phyloP scores from a whole-genome alignment of 257 asterid genomes.

The Sherardia arvensis region DNA sequence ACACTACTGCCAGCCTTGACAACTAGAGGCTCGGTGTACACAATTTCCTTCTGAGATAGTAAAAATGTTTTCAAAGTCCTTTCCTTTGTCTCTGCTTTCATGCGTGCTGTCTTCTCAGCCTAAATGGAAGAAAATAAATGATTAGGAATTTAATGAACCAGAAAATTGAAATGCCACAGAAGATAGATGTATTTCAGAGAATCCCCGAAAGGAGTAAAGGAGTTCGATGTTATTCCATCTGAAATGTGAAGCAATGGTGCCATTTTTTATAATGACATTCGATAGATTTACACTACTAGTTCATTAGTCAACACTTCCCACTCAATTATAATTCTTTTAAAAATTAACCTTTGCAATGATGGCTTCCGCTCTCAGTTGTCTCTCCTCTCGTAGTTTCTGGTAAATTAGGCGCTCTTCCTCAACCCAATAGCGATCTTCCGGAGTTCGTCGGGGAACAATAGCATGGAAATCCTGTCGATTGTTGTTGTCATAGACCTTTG shows the following conservation, averaged over 20 bases:
- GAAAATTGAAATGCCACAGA: neutral
- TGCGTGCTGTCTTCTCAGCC: constrained; percentile 67
- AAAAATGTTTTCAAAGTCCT: constrained; percentile 66
- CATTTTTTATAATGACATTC: neutral
- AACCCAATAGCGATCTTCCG: constrained; percentile 60
- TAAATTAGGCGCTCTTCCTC: constrained; percentile 63
- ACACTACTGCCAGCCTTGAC: constrained; percentile 80
- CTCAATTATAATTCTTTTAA: too few species aligned
- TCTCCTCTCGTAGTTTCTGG: constrained; percentile 57
- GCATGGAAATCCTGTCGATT: constrained; percentile 65
- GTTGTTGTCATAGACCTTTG: constrained; percentile 67
- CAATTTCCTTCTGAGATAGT: constrained; percentile 85
- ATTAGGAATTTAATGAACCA: neutral
- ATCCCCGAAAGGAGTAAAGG: too few species aligned
- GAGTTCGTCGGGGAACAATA: constrained; percentile 45
- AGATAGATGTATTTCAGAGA: neutral
- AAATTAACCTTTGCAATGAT: constrained; percentile 60
- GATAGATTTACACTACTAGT: neutral
- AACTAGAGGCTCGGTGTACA: constrained; percentile 86
- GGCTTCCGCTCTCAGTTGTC: constrained; percentile 65
- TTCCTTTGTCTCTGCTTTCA: constrained; percentile 66
- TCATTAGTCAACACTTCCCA: neutral
- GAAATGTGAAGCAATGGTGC: neutral
- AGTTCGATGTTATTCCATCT: neutral
- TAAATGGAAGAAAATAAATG: constrained; percentile 22